phyloP scores from a whole-genome alignment of 108 stramenopile genomes.

The Asterionellopsis glacialis region DNA sequence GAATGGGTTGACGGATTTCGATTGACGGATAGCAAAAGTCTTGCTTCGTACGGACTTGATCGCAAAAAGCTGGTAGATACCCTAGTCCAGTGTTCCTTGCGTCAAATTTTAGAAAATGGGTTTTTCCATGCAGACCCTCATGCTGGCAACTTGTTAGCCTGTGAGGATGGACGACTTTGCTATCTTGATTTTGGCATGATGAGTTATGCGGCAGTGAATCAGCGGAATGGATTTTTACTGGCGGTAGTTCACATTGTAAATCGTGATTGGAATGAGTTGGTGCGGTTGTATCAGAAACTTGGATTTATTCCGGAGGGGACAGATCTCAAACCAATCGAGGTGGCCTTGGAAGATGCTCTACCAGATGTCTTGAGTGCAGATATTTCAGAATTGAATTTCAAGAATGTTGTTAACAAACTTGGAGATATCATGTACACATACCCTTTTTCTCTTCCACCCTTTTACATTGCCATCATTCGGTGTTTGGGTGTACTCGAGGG shows the following conservation, averaged over 20 bases:
- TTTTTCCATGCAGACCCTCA: conserved; percentile 74
- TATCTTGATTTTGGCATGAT: conserved; percentile 98
- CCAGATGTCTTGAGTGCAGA: conserved; percentile 93
- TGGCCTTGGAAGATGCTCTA: conserved; percentile 81
- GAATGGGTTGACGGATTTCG: conserved; percentile 95
- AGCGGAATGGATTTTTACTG: conserved; percentile 91
- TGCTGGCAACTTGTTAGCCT: conserved; percentile 83
- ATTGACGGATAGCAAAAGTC: conserved; percentile 68
- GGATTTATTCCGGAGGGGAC: conserved; percentile 92
- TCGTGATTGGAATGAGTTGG: conserved; percentile 88
- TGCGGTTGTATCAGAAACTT: conserved; percentile 75
- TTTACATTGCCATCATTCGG: conserved; percentile 96
- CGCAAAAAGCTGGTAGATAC: conserved; percentile 84
- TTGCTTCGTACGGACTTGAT: conserved; percentile 68
- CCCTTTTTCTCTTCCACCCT: conserved; percentile 94
- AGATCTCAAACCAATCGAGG: conserved; percentile 84
- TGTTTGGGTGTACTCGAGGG: conserved; percentile 96
- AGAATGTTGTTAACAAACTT: conserved; percentile 91
- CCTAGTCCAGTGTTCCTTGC: conserved; percentile 87
- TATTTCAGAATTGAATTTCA: conserved; percentile 93
- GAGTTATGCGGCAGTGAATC: conserved; percentile 79
- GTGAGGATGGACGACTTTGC: conserved; percentile 78
- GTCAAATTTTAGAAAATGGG: conserved; percentile 94
- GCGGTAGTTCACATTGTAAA: conserved; percentile 97
- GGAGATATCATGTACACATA: conserved; percentile 97